Evolutionary conservation across 2,329 filamentous ascomycete genomes (phyloP).

Genomic region (Ophidiomyces ophidiicola): DNA sequence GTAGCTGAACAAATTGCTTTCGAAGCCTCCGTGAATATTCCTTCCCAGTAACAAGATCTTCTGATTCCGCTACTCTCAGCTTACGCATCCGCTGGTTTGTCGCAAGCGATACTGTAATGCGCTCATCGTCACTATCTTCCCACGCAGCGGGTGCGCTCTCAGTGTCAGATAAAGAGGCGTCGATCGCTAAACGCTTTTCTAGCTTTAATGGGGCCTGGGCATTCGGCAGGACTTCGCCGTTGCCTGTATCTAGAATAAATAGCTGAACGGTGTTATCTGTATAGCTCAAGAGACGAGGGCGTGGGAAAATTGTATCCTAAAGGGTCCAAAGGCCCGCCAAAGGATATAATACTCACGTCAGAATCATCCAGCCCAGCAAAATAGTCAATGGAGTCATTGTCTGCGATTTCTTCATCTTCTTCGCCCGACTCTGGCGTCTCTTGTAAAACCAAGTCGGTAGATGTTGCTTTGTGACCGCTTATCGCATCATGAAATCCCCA

Average conservation of each 20-base stretch:
- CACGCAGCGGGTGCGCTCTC: conserved; percentile 38
- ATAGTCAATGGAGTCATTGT: conserved; percentile 39
- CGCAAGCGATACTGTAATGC: conserved; percentile 69
- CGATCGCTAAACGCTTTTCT: conserved; percentile 18
- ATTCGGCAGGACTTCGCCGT: conserved; percentile 23
- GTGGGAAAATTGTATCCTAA: background rate
- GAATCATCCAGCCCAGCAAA: conserved; percentile 61
- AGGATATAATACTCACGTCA: conserved; percentile 40
- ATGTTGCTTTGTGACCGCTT: conserved; percentile 42
- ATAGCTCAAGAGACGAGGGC: background rate
- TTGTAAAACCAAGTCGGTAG: conserved; percentile 28
- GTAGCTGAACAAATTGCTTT: conserved; percentile 56
- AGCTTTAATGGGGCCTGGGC: conserved; percentile 29
- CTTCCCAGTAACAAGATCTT: conserved; percentile 73
- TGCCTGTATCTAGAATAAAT: conserved; percentile 68
- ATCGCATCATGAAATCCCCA: conserved; percentile 68
- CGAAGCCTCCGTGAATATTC: conserved; percentile 75
- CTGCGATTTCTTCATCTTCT: conserved; percentile 28
- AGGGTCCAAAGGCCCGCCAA: background rate
- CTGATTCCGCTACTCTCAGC: conserved; percentile 63
- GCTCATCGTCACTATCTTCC: conserved; percentile 94
- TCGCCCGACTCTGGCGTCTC: conserved; percentile 23
- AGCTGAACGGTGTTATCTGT: conserved; percentile 37
- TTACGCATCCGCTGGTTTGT: conserved; percentile 66
- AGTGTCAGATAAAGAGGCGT: background rate